Percentiles rank a stretch among this genome's conserved stretches.
These are phyloP conservation scores for Populus davidiana DNA, from an alignment of 345 rosid genomes.

Conservation along the genomic window DNA sequence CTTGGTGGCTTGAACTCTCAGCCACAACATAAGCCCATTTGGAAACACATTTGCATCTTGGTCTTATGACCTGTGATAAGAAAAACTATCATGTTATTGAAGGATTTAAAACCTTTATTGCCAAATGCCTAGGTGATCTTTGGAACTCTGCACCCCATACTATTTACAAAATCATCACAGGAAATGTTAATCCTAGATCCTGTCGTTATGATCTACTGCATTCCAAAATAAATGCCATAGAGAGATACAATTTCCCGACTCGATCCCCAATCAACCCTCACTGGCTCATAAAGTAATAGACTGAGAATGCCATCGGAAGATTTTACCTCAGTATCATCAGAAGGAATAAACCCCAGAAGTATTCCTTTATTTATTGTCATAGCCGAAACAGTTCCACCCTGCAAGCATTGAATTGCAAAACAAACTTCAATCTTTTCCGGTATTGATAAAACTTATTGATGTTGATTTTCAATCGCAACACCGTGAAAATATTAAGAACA, in stretches of 20 bases:
- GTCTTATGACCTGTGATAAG: too few relatives aligned
- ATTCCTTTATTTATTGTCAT: slow-evolving; percentile 88
- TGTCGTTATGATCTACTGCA: neutral
- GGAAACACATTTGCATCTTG: too few relatives aligned
- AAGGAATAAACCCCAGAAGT: slow-evolving; percentile 80
- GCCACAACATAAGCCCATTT: too few relatives aligned
- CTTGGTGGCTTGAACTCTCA: too few relatives aligned
- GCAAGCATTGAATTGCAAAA: slow-evolving; percentile 15
- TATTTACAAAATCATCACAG: neutral
- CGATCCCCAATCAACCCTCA: neutral
- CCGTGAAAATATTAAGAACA: neutral
- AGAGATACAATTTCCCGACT: neutral
- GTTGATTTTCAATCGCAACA: neutral
- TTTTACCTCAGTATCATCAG: slow-evolving; percentile 56
- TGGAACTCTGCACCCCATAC: neutral
- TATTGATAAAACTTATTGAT: neutral
- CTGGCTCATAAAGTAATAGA: neutral
- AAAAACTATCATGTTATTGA: too few relatives aligned
- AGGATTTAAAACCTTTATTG: too few relatives aligned
- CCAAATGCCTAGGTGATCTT: too few relatives aligned
- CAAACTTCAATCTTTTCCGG: neutral
- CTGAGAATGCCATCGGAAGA: neutral
- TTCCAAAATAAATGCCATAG: neutral
- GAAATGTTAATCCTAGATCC: neutral
- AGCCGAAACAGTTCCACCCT: slow-evolving; percentile 92